Conservation (phyloP, 495 filamentous ascomycete species). For the Neurospora sublineolata region DNA sequence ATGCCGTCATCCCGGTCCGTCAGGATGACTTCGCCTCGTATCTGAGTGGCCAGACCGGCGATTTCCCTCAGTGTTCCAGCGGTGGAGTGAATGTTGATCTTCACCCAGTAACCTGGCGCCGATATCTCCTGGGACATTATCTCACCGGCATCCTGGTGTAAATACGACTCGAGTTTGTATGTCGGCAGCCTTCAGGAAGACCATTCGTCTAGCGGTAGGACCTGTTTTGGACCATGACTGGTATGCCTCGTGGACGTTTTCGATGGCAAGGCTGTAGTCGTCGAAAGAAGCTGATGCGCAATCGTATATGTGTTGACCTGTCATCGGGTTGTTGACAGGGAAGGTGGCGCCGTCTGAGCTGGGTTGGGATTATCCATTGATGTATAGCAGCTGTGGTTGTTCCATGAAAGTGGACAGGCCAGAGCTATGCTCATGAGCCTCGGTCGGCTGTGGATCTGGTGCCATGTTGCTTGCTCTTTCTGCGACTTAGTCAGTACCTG, state of each 20-base stretch:
- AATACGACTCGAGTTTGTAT: constrained; percentile 50
- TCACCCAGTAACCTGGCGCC: constrained; percentile 21
- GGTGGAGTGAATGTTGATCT: constrained; percentile 42
- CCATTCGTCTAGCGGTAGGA: constrained; percentile 46
- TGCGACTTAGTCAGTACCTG: not conserved
- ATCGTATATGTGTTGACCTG: constrained; percentile 42
- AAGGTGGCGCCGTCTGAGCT: constrained; percentile 44
- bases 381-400: constrained; percentile 39
- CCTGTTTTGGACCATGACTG: constrained; percentile 50
- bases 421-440: not conserved
- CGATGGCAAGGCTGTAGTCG: constrained; percentile 47
- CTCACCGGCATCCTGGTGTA: constrained; percentile 49
- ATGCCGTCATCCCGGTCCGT: constrained; percentile 21
- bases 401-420: not conserved
- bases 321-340: constrained; percentile 48
- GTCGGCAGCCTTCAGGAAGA: constrained; percentile 56
- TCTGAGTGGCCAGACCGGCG: constrained; percentile 39
- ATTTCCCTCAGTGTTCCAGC: constrained; percentile 50
- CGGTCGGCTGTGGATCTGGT: not conserved
- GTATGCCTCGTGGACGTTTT: constrained; percentile 51
- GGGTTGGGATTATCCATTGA: constrained; percentile 47
- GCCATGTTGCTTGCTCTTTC: not conserved
- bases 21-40: constrained; percentile 26
- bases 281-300: constrained; percentile 45
- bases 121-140: constrained; percentile 30